Evolutionary conservation across 1,284 basidiomycete species (phyloP).

Genomic region (Bondarzewia mesenterica): DNA sequence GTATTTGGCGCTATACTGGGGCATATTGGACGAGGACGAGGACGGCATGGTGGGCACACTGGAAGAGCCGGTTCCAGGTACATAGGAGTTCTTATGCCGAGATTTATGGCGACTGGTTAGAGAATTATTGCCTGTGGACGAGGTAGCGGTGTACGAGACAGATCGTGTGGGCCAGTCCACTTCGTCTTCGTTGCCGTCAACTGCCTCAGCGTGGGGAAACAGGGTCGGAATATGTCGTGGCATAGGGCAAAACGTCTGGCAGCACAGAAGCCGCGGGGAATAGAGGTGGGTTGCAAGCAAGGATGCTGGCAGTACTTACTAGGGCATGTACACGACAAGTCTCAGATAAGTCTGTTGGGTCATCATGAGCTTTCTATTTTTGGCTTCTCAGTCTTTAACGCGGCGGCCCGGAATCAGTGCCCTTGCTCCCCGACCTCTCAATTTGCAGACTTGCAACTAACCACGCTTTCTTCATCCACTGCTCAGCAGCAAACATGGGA

Average conservation of each 20-base stretch:
- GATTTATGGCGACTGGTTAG: slow-evolving; percentile 22
- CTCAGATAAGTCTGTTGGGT: too few relatives aligned
- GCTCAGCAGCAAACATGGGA: slow-evolving; percentile 52
- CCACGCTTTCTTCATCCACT: neutral
- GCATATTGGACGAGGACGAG: slow-evolving; percentile 12
- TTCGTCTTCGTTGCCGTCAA: slow-evolving; percentile 31
- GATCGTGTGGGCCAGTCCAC: slow-evolving; percentile 34
- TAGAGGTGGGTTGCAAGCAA: too few relatives aligned
- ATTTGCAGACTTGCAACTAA: neutral
- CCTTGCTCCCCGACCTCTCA: neutral
- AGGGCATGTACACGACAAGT: too few relatives aligned
- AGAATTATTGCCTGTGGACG: slow-evolving; percentile 20
- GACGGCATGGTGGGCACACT: slow-evolving; percentile 21
- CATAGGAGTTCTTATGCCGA: slow-evolving; percentile 30
- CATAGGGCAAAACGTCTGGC: slow-evolving; percentile 12
- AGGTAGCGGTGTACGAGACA: slow-evolving; percentile 21
- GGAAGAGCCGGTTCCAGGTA: slow-evolving; percentile 20
- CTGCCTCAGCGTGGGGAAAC: slow-evolving; percentile 56
- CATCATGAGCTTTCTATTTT: too few relatives aligned
- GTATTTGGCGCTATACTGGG: slow-evolving; percentile 34
- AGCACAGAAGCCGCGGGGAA: too few relatives aligned
- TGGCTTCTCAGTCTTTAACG: too few relatives aligned
- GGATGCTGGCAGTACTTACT: too few relatives aligned
- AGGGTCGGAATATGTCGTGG: slow-evolving; percentile 56
- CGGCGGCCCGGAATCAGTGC: too few relatives aligned